A percentile compares a stretch with the other conserved stretches of the same genome.
phyloP scores from a whole-genome alignment of 2,329 filamentous ascomycete species.

The Calcarisporium arbuscula region DNA sequence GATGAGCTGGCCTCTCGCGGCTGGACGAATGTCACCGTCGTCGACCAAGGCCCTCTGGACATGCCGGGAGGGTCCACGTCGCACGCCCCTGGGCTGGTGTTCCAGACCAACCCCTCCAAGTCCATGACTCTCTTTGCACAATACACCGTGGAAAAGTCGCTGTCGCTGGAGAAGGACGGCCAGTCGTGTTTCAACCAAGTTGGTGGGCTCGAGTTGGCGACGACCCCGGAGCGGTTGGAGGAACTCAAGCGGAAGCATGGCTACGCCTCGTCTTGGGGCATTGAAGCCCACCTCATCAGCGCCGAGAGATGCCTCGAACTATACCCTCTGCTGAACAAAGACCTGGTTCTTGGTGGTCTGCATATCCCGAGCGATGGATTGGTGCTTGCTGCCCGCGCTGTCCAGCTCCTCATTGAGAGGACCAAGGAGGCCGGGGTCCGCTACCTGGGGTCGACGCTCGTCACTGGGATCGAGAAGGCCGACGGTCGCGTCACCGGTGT shows the following conservation, averaged over 20 bases:
- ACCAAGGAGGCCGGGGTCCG: constrained; percentile 51
- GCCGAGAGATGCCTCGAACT: constrained; percentile 44
- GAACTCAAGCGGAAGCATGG: constrained; percentile 59
- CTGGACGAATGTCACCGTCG: constrained; percentile 57
- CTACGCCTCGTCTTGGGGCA: constrained; percentile 54
- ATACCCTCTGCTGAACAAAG: constrained; percentile 49
- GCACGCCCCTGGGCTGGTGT: constrained; percentile 58
- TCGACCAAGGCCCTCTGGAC: constrained; percentile 56
- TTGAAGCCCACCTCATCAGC: constrained; percentile 46
- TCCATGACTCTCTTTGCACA: constrained; percentile 52
- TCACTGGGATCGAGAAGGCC: constrained; percentile 48
- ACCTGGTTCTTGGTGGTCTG: constrained; percentile 50
- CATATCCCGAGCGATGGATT: constrained; percentile 56
- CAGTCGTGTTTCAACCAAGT: constrained; percentile 53
- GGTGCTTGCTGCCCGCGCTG: constrained; percentile 54
- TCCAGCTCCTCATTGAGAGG: constrained; percentile 53
- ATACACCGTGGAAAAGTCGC: constrained; percentile 56
- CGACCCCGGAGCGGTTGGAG: constrained; percentile 49
- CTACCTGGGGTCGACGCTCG: constrained; percentile 49
- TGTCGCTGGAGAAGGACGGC: constrained; percentile 36
- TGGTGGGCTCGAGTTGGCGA: constrained; percentile 57
- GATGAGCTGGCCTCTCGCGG: constrained; percentile 57
- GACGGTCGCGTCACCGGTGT: constrained; percentile 50
- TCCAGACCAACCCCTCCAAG: constrained; percentile 54
- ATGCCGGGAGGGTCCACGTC: constrained; percentile 62